Percentiles rank a stretch among this genome's conserved stretches.
Conservation (phyloP, 495 filamentous ascomycete species). For the Neurospora intermedia region DNA sequence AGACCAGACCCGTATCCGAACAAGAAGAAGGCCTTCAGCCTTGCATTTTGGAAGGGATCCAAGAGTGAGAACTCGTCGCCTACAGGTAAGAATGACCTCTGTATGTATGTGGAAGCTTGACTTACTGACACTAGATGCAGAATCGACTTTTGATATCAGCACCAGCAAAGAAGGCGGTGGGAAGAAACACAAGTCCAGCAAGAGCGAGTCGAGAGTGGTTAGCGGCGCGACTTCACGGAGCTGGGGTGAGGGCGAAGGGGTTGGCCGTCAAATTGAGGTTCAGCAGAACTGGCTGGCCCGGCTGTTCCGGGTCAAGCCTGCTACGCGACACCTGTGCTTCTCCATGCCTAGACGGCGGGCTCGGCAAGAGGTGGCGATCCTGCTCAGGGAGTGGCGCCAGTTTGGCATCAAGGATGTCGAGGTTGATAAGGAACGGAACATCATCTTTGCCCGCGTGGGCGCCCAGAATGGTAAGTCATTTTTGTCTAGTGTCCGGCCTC, state of each 20-base stretch:
- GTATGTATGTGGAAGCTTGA: background rate
- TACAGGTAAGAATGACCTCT: slow-evolving; percentile 20
- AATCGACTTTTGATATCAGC: background rate
- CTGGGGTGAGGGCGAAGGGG: slow-evolving; percentile 14
- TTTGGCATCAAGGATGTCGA: slow-evolving; percentile 69
- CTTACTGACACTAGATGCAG: slow-evolving; percentile 5
- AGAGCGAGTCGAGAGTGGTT: background rate
- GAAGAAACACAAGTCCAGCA: slow-evolving; percentile 1
- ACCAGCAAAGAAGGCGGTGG: slow-evolving; percentile 5
- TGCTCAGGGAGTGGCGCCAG: slow-evolving; percentile 68
- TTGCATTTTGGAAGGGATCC: slow-evolving; percentile 36
- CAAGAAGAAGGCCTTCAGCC: slow-evolving; percentile 38
- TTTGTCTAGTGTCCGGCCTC: background rate
- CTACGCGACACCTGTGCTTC: slow-evolving; percentile 61
- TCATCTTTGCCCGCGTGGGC: slow-evolving; percentile 66
- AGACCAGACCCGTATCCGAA: background rate
- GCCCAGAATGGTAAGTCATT: slow-evolving; percentile 60
- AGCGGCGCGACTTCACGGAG: slow-evolving; percentile 1
- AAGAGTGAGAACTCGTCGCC: slow-evolving; percentile 29
- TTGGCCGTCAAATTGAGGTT: slow-evolving; percentile 40
- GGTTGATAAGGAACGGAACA: slow-evolving; percentile 59
- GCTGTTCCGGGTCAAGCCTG: slow-evolving; percentile 82
- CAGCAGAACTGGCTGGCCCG: slow-evolving; percentile 77
- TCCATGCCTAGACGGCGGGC: slow-evolving; percentile 53
- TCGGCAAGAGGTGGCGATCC: slow-evolving; percentile 59